Percentiles rank a stretch among this genome's conserved stretches.
phyloP scores from a whole-genome alignment of 139 green algal genomes.

The Chlamydomonas sphaeroides region DNA sequence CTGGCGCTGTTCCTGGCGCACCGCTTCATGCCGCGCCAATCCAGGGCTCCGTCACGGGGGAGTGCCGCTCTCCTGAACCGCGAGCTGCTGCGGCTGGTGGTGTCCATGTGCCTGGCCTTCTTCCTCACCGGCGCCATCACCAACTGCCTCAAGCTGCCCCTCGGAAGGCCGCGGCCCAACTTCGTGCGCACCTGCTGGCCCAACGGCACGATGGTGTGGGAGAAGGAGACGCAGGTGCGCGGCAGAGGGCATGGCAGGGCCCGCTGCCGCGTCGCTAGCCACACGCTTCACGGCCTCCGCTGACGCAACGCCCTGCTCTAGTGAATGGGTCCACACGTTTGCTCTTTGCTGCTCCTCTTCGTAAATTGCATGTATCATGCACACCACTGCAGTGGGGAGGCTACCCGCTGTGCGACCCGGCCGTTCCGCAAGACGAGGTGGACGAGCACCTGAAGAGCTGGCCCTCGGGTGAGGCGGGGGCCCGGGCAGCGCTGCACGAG shows the following conservation, averaged over 20 bases:
- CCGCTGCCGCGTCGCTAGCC: no score
- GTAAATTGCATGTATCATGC: no score
- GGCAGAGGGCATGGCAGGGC: no score
- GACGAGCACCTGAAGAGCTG: constrained; percentile 74
- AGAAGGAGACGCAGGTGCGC: constrained; percentile 22
- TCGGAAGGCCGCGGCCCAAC: constrained; percentile 64
- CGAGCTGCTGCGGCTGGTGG: background rate
- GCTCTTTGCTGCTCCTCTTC: no score
- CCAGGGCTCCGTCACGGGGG: background rate
- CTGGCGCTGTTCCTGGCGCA: constrained; percentile 34
- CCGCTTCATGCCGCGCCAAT: background rate
- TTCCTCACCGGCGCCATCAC: constrained; percentile 56
- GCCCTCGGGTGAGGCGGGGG: constrained; percentile 52
- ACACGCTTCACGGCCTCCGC: no score
- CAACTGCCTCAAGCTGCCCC: constrained; percentile 63
- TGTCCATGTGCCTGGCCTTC: constrained; percentile 18
- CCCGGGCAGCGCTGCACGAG: no score
- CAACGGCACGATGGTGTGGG: constrained; percentile 20
- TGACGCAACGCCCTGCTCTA: no score
- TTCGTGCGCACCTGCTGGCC: constrained; percentile 75
- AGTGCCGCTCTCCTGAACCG: constrained; percentile 3
- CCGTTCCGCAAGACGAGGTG: constrained; percentile 26
- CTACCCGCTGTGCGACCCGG: constrained; percentile 42
- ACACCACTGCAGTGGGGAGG: constrained; percentile 43
- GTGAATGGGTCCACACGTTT: no score